Base-by-base conservation (phyloP, 1,139 yeast species). In the Saccharomyces hybrid region DNA sequence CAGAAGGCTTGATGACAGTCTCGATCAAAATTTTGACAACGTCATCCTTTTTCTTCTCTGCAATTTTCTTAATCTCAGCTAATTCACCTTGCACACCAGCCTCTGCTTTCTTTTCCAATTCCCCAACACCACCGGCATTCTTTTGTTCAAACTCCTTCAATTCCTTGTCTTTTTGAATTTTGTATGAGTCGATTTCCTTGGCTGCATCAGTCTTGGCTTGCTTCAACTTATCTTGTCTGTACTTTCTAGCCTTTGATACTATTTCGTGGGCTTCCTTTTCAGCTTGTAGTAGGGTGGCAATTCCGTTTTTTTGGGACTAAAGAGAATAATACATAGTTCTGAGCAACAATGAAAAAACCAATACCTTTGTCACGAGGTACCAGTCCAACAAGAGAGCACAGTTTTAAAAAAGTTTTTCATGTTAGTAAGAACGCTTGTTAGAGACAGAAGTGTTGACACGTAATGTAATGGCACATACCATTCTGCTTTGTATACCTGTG, bases 251-350 rank as follows among this genome's bases (percentile, higher is more conserved):
- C 69, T 85, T 86, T 64, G 90, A 82, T 61, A 93, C 98, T 61
- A 91, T 88, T 66, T 85, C 95, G 63, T 95, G 97, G 25, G 99
- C 99, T 67, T 89, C 95, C 75, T 88, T 89, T 76, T 93, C 99
- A 56, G 98, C 96, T 77, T 85, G 65, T 51, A 67, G 58, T 51
- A 68, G 57, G 27, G 72, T 68, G 41, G 71, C 71, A 56, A 68
- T 68, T 61, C 72, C 72, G 64, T 67, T 68, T 53, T 62, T 61
- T 59, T 66, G 69, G 34, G 68, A 64, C 66, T 61, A 50, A 7
- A 41, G 16, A 31, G 38, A n/a, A 11, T 31, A 47, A 25, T 28
- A 46, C 16, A 46, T 20, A 23, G 9, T 16, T 38, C 16, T 38
- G 44, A 38, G 44, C 44, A 38, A 38, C 44, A n/a, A 46, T 26